phyloP scores from a whole-genome alignment of 495 filamentous ascomycete genomes.

The Massariosphaeria phaeospora region DNA sequence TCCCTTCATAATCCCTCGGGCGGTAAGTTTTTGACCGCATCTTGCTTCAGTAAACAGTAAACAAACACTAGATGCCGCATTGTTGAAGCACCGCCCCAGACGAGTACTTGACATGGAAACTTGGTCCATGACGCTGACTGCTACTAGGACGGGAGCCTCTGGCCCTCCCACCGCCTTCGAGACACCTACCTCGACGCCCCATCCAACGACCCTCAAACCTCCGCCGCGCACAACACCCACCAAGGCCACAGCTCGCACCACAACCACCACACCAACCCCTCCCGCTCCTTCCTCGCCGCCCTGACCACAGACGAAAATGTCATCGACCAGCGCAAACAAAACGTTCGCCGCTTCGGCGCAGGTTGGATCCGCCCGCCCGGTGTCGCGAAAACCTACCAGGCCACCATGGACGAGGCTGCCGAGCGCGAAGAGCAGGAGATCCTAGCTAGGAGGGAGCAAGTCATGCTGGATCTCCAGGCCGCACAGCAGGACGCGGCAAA shows the following conservation, averaged over 20 bases:
- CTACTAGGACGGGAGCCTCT: conserved; percentile 26
- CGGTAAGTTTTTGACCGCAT: conserved; percentile 5
- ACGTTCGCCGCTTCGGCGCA: conserved; percentile 41
- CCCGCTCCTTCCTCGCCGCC: conserved; percentile 14
- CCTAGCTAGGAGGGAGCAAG: conserved; percentile 36
- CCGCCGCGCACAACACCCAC: conserved; percentile 20
- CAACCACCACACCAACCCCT: conserved; percentile 23
- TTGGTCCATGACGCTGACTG: not conserved
- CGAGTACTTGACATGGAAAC: not conserved
- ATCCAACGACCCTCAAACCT: conserved; percentile 16
- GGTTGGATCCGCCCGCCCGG: conserved; percentile 45
- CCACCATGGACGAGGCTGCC: conserved; percentile 40
- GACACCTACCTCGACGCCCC: conserved; percentile 15
- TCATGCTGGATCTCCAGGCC: conserved; percentile 35
- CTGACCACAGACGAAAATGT: conserved; percentile 37
- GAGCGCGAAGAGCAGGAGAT: conserved; percentile 43
- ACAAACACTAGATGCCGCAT: conserved; percentile 3
- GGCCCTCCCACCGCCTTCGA: conserved; percentile 19
- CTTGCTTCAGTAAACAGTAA: not conserved
- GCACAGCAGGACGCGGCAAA: conserved; percentile 32
- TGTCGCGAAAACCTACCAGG: conserved; percentile 45
- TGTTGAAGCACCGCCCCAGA: conserved; percentile 4
- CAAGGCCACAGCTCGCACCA: conserved; percentile 17
- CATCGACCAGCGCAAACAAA: conserved; percentile 40
- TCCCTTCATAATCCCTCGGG: conserved; percentile 11